A percentile compares a stretch with the other conserved stretches of the same genome.
Conservation (phyloP, 1,284 basidiomycete species). For the Fomitiporia mediterranea region DNA sequence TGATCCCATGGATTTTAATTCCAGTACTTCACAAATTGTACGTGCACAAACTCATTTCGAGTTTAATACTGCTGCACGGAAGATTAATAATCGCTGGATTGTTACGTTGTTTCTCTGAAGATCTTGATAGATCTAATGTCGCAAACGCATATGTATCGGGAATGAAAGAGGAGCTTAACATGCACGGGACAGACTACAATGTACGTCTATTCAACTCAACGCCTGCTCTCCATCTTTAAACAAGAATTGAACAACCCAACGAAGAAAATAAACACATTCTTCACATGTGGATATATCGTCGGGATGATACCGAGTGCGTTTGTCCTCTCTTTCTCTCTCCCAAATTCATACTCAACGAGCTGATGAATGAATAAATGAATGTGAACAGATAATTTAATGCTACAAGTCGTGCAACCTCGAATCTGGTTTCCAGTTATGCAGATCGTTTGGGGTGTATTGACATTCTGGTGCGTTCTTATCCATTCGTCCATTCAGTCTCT, state of each 20-base stretch:
- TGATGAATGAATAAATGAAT: background rate
- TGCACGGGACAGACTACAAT: slow-evolving; percentile 69
- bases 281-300: slow-evolving; percentile 67
- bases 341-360: background rate
- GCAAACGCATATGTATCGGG: slow-evolving; percentile 75
- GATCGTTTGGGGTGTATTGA: slow-evolving; percentile 58
- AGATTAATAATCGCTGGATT: too few species aligned
- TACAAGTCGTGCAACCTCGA: slow-evolving; percentile 55
- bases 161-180: slow-evolving; percentile 73
- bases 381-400: slow-evolving; percentile 59
- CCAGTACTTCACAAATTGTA: slow-evolving; percentile 65
- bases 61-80: background rate
- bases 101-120: too few species aligned
- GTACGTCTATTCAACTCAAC: slow-evolving; percentile 31
- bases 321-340: too few species aligned
- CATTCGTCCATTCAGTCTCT: background rate
- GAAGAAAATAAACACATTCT: slow-evolving; percentile 66
- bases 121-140: slow-evolving; percentile 63
- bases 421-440: slow-evolving; percentile 66
- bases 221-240: background rate
- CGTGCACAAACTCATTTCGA: slow-evolving; percentile 17
- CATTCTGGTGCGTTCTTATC: slow-evolving; percentile 44
- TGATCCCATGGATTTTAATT: too few species aligned
- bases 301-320: slow-evolving; percentile 65
- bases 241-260: slow-evolving; percentile 3